Evolutionary conservation across 345 rosid genomes (phyloP).

Genomic region (Citrus sinensis): DVS_A1.0 CM039168.1:27232001-27232500

Average conservation of each 20-base stretch:
- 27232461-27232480: constrained; percentile 64
- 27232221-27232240: constrained; percentile 42
- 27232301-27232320: constrained; percentile 49
- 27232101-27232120: neutral
- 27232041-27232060: too few species aligned
- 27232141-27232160: constrained; percentile 35
- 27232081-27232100: neutral
- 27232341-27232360: neutral
- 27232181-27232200: constrained; percentile 15
- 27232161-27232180: constrained; percentile 12
- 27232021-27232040: too few species aligned
- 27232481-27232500: constrained; percentile 58
- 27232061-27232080: neutral
- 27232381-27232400: neutral
- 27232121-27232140: constrained; percentile 27
- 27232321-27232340: constrained; percentile 16
- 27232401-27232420: neutral
- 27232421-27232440: neutral
- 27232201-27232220: constrained; percentile 28
- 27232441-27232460: constrained; percentile 21
- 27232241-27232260: constrained; percentile 53
- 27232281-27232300: constrained; percentile 60
- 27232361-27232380: neutral
- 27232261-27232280: constrained; percentile 59
- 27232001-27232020: neutral